Conservation (phyloP, 148 eudicot species). For the Cornus controversa region DNA sequence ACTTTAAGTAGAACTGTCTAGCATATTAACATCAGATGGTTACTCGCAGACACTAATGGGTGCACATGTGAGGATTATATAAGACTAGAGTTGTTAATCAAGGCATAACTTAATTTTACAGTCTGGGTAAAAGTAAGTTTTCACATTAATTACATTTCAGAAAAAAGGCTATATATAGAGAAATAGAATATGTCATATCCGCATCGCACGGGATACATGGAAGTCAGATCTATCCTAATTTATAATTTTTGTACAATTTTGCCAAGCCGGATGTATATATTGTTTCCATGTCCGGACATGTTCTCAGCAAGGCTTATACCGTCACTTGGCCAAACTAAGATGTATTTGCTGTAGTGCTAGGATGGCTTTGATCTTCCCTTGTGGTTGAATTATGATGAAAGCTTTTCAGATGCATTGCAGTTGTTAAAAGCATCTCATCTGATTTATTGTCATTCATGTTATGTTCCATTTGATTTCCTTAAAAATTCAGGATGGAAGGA, state of each 20-base stretch:
- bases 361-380: background rate
- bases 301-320: background rate
- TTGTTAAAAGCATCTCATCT: background rate
- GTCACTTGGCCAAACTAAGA: background rate
- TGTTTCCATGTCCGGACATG: too few species aligned
- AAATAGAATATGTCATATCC: background rate
- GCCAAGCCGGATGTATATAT: too few species aligned
- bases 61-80: too few species aligned
- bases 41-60: too few species aligned
- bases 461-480: background rate
- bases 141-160: too few species aligned
- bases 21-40: too few species aligned
- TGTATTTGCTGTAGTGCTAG: background rate
- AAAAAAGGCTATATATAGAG: too few species aligned
- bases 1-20: too few species aligned
- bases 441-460: background rate
- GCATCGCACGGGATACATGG: background rate
- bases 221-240: background rate
- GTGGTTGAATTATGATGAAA: background rate
- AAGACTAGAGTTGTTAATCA: too few species aligned
- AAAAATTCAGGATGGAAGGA: background rate
- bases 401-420: background rate
- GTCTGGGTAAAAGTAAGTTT: too few species aligned
- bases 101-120: too few species aligned
- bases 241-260: background rate